phyloP scores from a whole-genome alignment of 108 stramenopile species.

The Pseudonitzschia delicatissima region DNA sequence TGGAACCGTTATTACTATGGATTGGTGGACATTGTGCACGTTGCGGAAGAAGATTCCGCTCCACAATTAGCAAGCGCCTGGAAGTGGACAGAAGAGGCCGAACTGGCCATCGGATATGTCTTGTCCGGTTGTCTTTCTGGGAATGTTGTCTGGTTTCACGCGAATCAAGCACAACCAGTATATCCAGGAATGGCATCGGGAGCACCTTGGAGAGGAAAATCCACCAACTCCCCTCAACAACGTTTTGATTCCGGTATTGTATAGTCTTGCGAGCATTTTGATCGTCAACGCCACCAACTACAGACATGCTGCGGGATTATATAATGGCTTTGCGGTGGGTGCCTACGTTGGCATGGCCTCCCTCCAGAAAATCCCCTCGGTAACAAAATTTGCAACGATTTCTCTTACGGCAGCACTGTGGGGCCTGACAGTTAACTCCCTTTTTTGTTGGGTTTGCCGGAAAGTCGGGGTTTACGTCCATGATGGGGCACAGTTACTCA shows the following conservation, averaged over 20 bases:
- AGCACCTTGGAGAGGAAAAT: slow-evolving; percentile 20
- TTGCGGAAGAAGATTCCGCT: slow-evolving; percentile 37
- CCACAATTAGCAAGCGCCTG: slow-evolving; percentile 18
- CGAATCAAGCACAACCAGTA: slow-evolving; percentile 35
- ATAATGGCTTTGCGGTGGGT: slow-evolving; percentile 56
- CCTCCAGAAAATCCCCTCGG: slow-evolving; percentile 44
- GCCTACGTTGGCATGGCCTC: slow-evolving; percentile 51
- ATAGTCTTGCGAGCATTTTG: slow-evolving; percentile 36
- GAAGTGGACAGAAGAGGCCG: slow-evolving; percentile 41
- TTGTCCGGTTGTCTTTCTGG: slow-evolving; percentile 34
- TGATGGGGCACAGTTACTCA: slow-evolving; percentile 45
- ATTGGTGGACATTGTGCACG: slow-evolving; percentile 24
- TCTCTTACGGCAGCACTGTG: slow-evolving; percentile 34
- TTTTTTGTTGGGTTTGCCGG: slow-evolving; percentile 55
- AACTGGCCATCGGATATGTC: slow-evolving; percentile 40
- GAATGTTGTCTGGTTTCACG: slow-evolving; percentile 30
- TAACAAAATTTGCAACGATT: slow-evolving; percentile 28
- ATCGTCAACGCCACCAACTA: slow-evolving; percentile 33
- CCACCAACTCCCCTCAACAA: slow-evolving; percentile 44
- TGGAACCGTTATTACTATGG: slow-evolving; percentile 56
- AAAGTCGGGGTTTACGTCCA: slow-evolving; percentile 52
- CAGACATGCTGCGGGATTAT: slow-evolving; percentile 35
- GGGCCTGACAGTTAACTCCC: slow-evolving; percentile 44
- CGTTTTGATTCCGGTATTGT: slow-evolving; percentile 36
- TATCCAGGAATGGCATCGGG: slow-evolving; percentile 25